A percentile compares a stretch with the other conserved stretches of the same genome.
These are phyloP conservation scores for Anaeromyces robustus DNA, from an alignment of 192 early-diverging fungal species.

Conservation along the genomic window DNA sequence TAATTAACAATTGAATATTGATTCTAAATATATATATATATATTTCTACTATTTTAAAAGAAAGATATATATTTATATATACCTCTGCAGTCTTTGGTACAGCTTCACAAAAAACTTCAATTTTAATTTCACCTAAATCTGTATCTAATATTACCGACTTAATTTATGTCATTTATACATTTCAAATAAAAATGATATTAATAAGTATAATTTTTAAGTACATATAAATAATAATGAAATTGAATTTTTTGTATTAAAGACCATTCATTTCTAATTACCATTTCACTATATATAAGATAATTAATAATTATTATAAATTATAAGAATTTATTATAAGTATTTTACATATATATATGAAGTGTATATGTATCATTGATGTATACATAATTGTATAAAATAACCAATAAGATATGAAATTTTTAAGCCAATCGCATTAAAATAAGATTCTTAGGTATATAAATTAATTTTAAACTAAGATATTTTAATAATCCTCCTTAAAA, in stretches of 20 bases:
- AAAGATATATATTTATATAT: no score
- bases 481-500: background rate
- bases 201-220: no score
- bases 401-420: background rate
- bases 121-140: conserved; percentile 83
- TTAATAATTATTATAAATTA: no score
- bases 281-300: no score
- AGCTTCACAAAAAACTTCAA: conserved; percentile 83
- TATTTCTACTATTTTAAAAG: no score
- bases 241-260: no score
- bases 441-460: background rate
- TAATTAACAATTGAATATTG: background rate
- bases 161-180: background rate
- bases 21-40: background rate
- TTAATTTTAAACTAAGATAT: background rate
- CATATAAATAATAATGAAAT: no score
- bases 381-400: background rate
- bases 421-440: background rate
- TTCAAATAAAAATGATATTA: no score
- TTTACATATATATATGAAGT: no score
- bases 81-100: conserved; percentile 66
- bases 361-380: background rate
- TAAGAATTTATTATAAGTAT: no score
- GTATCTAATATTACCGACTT: conserved; percentile 75
- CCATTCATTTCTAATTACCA: no score